Conservation (phyloP, 1,284 basidiomycete genomes). For the Neonothopanus nambi region DNA sequence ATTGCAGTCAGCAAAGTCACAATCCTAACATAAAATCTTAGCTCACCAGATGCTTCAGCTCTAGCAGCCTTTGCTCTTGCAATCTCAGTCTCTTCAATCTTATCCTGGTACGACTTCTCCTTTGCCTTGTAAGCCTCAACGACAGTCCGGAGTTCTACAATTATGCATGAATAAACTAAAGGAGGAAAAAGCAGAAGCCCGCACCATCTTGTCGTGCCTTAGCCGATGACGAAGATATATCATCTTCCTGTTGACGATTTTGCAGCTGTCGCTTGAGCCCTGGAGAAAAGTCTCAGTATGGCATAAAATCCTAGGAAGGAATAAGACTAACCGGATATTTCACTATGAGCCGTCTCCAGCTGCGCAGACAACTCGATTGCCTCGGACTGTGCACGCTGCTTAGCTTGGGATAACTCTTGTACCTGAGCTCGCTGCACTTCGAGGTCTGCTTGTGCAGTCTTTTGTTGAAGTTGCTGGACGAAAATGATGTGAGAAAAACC, state of each 20-base stretch:
- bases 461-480: slow-evolving; percentile 63
- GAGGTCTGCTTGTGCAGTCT: slow-evolving; percentile 62
- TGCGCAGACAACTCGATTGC: slow-evolving; percentile 55
- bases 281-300: slow-evolving; percentile 23
- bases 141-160: slow-evolving; percentile 59
- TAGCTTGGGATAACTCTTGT: slow-evolving; percentile 55
- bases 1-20: slow-evolving; percentile 14
- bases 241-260: slow-evolving; percentile 63
- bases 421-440: slow-evolving; percentile 63
- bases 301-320: neutral
- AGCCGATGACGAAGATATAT: slow-evolving; percentile 60
- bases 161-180: neutral
- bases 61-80: slow-evolving; percentile 64
- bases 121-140: slow-evolving; percentile 69
- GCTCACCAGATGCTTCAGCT: slow-evolving; percentile 62
- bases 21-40: neutral
- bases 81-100: slow-evolving; percentile 72
- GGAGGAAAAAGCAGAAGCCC: slow-evolving; percentile 11
- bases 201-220: slow-evolving; percentile 63
- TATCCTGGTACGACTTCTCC: slow-evolving; percentile 56
- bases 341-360: slow-evolving; percentile 60
- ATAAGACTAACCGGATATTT: slow-evolving; percentile 50
- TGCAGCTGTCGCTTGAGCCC: slow-evolving; percentile 64
- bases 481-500: neutral
- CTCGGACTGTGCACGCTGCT: slow-evolving; percentile 62